phyloP scores from a whole-genome alignment of 192 early-diverging fungal species.

The Coemansia sp. region DNA sequence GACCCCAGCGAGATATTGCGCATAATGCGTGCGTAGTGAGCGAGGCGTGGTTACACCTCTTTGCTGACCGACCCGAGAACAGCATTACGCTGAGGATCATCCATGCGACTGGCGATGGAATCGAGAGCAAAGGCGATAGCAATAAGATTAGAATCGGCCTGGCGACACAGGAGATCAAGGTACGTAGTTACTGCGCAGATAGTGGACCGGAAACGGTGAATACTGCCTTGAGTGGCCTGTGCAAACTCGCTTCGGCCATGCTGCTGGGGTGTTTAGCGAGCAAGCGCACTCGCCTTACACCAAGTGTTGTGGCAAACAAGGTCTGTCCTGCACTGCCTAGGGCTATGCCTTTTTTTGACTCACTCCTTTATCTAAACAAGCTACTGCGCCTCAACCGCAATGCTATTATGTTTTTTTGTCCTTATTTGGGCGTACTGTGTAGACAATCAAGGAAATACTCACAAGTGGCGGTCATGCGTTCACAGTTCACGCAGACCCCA shows the following conservation, averaged over 20 bases:
- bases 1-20: conserved; percentile 34
- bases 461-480: conserved; percentile 1
- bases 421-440: background rate
- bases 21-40: conserved; percentile 30
- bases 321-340: background rate
- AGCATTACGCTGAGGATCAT: conserved; percentile 49
- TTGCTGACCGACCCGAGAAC: conserved; percentile 43
- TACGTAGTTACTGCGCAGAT: conserved; percentile 5
- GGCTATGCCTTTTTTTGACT: too few species aligned
- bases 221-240: background rate
- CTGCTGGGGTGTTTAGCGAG: background rate
- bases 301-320: background rate
- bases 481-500: conserved; percentile 47
- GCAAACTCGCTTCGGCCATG: background rate
- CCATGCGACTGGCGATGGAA: conserved; percentile 17
- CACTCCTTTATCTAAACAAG: background rate
- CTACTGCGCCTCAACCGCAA: background rate
- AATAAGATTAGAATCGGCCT: conserved; percentile 33
- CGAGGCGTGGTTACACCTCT: conserved; percentile 63
- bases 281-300: background rate
- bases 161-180: conserved; percentile 37
- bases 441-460: conserved; percentile 31
- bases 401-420: background rate
- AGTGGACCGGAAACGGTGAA: background rate
- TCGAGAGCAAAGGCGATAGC: background rate